These are phyloP conservation scores for Trametes villosa DNA, from an alignment of 768 basidiomycete species.

Conservation along the genomic window DNA sequence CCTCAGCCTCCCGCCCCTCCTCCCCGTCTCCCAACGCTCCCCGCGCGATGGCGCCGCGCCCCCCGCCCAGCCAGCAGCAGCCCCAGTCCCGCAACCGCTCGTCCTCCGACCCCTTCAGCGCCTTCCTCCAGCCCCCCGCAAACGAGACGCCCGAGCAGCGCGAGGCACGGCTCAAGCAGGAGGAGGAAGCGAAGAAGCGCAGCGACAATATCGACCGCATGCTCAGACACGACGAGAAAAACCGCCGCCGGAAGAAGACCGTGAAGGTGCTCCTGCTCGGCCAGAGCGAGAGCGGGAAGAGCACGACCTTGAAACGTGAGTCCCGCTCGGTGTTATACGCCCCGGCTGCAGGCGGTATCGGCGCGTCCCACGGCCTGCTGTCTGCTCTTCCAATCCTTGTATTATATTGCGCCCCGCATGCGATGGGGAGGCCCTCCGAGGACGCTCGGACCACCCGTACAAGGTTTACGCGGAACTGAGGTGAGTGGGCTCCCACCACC, in stretches of 20 bases:
- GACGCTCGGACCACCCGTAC: slow-evolving; percentile 14
- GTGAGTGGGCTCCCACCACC: slow-evolving; percentile 5
- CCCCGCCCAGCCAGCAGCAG: not conserved
- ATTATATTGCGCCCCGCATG: not conserved
- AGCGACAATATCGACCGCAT: slow-evolving; percentile 82
- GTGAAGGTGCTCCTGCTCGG: slow-evolving; percentile 82
- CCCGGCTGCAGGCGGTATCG: slow-evolving; percentile 4
- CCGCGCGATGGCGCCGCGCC: slow-evolving; percentile 12
- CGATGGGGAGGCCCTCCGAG: slow-evolving; percentile 12
- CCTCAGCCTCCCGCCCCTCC: not conserved
- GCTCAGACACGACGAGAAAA: slow-evolving; percentile 68
- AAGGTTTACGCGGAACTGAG: slow-evolving; percentile 21
- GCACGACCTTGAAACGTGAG: slow-evolving; percentile 88
- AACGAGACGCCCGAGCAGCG: slow-evolving; percentile 73
- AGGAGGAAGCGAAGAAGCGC: slow-evolving; percentile 71
- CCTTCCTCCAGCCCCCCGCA: slow-evolving; percentile 67
- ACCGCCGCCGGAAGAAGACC: slow-evolving; percentile 61
- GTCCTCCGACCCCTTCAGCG: slow-evolving; percentile 68
- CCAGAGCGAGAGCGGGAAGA: slow-evolving; percentile 90
- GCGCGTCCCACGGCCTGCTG: slow-evolving; percentile 4
- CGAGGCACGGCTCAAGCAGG: slow-evolving; percentile 64
- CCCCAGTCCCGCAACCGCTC: slow-evolving; percentile 36
- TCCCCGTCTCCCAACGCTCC: not conserved
- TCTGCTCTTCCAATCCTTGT: no score
- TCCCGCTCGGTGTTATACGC: slow-evolving; percentile 28